Base-by-base conservation (phyloP, 2,329 filamentous ascomycete species). In the Trichoderma guizhouense region DNA sequence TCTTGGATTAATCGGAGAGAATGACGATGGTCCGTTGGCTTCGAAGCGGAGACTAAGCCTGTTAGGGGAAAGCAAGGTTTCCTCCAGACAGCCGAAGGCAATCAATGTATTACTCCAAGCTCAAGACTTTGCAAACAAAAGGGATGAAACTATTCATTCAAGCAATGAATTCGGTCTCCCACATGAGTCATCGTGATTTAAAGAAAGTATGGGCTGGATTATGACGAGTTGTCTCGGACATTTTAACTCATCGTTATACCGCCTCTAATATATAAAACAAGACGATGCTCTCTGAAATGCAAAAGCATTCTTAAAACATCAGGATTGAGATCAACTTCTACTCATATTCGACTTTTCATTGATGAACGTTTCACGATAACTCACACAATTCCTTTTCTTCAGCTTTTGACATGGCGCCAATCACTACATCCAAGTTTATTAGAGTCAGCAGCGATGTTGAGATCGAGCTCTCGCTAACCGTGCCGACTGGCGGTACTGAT, bases 281-380 rank as follows among this genome's bases (percentile, higher is more conserved):
- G n/a, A 3, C 3, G 12, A 47, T 21, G 43, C 18, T 8, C 43
- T 11, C 18, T 21, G 43, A 21, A 47, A 21, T 21, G 39, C 36
- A 4, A 51, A 51, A 51, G n/a, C 4, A 12, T 51, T 21, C 18
- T 12, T n/a, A 21, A 21, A 51, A 0, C 9, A 51, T 21, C 43
- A 21, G n/a, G 43, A 21, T 11, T 51, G 43, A 24, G 47, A 53
- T 14, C 21, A 7, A 12, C 21, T 21, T 53, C 47, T 24, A 2
- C 3, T 14, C 47, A 53, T 24, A 53, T 53, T 14, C 21, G 1
- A 24, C 11, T 1, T 53, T 14, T 14, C 3, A 7, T 12, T 14
- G 0, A 24, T 14, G 12, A 0, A 7, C 5, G 6, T 53, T 53
- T 53, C 21, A 24, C 0, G 1, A 53, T 2, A 53, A 2, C 11